Conservation (phyloP, 2,329 filamentous ascomycete species). For the Periconia sp. region DNA sequence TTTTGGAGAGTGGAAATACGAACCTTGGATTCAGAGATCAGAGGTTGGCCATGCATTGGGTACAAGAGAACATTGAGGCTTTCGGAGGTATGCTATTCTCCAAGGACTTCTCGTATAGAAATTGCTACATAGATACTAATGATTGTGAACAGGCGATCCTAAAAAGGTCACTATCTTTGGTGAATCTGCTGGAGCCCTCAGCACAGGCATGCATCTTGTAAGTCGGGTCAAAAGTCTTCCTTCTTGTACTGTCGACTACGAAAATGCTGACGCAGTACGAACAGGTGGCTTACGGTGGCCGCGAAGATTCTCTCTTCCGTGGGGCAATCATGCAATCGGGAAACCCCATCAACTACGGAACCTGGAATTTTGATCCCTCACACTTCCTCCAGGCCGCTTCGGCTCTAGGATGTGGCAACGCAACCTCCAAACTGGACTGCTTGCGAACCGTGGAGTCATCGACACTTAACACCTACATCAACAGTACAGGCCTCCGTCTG, state of each 20-base stretch:
- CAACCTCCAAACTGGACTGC: conserved; percentile 28
- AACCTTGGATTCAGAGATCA: conserved; percentile 52
- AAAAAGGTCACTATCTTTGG: conserved; percentile 50
- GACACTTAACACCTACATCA: conserved; percentile 58
- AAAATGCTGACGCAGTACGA: too few relatives aligned
- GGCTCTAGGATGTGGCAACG: conserved; percentile 23
- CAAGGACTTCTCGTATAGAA: conserved; percentile 7
- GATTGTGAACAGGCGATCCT: conserved; percentile 35
- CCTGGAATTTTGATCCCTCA: conserved; percentile 49
- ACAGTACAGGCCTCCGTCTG: conserved; percentile 39
- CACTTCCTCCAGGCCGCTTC: conserved; percentile 54
- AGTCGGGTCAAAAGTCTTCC: too few relatives aligned
- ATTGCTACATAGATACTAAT: conserved; percentile 20
- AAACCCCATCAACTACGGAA: conserved; percentile 37
- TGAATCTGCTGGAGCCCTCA: conserved; percentile 48
- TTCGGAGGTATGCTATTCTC: conserved; percentile 43
- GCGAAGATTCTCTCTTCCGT: conserved; percentile 52
- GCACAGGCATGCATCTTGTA: conserved; percentile 48
- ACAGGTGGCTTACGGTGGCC: conserved; percentile 46
- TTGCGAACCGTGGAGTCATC: conserved; percentile 64
- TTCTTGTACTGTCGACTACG: too few relatives aligned
- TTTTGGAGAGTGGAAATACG: conserved; percentile 47
- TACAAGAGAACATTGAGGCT: conserved; percentile 46
- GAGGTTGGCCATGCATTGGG: conserved; percentile 50
- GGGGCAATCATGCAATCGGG: conserved; percentile 51